Percentiles rank a stretch among this genome's conserved stretches.
These are phyloP conservation scores for Thermothielavioides terrestris DNA, from an alignment of 495 filamentous ascomycete species.

Conservation along the genomic window DNA sequence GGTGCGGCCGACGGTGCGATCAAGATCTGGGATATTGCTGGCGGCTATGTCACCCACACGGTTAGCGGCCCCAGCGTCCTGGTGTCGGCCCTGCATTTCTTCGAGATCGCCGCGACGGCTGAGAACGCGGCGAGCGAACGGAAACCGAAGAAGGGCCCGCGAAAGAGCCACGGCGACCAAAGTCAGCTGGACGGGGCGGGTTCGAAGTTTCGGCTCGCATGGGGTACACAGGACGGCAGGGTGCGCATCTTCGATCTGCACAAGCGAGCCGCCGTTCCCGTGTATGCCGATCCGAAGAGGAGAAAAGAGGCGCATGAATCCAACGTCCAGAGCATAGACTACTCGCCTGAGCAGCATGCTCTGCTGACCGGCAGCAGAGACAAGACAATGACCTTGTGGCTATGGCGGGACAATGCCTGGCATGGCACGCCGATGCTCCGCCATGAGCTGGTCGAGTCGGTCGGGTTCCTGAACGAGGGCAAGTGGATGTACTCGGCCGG, in stretches of 20 bases:
- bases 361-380: conserved; percentile 87
- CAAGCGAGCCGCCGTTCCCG: conserved; percentile 66
- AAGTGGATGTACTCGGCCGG: conserved; percentile 72
- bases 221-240: conserved; percentile 86
- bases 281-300: conserved; percentile 41
- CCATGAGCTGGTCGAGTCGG: conserved; percentile 76
- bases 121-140: conserved; percentile 16
- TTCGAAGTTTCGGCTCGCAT: conserved; percentile 72
- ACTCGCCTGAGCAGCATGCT: conserved; percentile 59
- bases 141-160: conserved; percentile 34
- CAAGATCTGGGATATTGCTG: conserved; percentile 93
- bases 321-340: conserved; percentile 77
- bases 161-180: conserved; percentile 38
- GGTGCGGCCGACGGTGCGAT: conserved; percentile 85
- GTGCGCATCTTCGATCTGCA: conserved; percentile 86
- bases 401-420: conserved; percentile 84
- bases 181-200: conserved; percentile 31
- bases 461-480: conserved; percentile 65
- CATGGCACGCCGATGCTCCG: conserved; percentile 77
- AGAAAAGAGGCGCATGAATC: conserved; percentile 75
- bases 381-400: conserved; percentile 87
- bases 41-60: conserved; percentile 88
- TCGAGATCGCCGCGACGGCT: conserved; percentile 52
- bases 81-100: conserved; percentile 86
- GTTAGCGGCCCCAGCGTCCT: conserved; percentile 87